Percentiles rank a stretch among this genome's conserved stretches.
phyloP scores from a whole-genome alignment of 1,139 yeast genomes.

The Taphrina deformans region DNA sequence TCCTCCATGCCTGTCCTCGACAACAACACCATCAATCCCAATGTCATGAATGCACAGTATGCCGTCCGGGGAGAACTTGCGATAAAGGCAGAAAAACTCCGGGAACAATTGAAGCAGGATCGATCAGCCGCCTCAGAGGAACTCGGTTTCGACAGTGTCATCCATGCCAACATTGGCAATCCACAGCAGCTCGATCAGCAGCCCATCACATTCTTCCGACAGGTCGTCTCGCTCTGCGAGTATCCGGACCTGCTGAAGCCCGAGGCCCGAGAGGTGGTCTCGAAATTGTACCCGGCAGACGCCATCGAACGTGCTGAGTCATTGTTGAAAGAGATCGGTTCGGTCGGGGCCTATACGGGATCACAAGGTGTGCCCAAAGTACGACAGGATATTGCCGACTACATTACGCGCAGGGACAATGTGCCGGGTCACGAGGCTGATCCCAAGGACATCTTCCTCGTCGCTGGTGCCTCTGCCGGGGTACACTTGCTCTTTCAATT shows the following conservation, averaged over 20 bases:
- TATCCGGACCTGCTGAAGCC: constrained; percentile 67
- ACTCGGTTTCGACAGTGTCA: constrained; percentile 73
- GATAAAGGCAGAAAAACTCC: constrained; percentile 83
- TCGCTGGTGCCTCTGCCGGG: constrained; percentile 93
- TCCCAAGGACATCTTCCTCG: constrained; percentile 73
- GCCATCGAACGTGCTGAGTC: constrained; percentile 67
- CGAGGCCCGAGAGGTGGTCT: constrained; percentile 42
- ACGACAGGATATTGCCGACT: constrained; percentile 76
- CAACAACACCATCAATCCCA: constrained; percentile 62
- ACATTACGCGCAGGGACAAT: constrained; percentile 69
- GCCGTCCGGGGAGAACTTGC: constrained; percentile 96
- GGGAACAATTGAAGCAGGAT: constrained; percentile 52
- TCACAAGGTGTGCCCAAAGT: constrained; percentile 80
- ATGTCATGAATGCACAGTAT: constrained; percentile 80
- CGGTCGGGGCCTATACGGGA: constrained; percentile 91
- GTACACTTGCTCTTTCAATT: constrained; percentile 74
- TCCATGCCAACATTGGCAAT: constrained; percentile 92
- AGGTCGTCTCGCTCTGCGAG: constrained; percentile 80
- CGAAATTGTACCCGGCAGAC: constrained; percentile 60
- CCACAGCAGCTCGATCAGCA: constrained; percentile 94
- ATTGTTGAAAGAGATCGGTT: constrained; percentile 64
- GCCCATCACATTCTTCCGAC: constrained; percentile 93
- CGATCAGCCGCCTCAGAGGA: constrained; percentile 54
- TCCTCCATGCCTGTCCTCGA: constrained; percentile 40
- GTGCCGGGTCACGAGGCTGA: constrained; percentile 53